Base-by-base conservation (phyloP, 2,329 filamentous ascomycete species). In the Pochonia chlamydosporia region DNA sequence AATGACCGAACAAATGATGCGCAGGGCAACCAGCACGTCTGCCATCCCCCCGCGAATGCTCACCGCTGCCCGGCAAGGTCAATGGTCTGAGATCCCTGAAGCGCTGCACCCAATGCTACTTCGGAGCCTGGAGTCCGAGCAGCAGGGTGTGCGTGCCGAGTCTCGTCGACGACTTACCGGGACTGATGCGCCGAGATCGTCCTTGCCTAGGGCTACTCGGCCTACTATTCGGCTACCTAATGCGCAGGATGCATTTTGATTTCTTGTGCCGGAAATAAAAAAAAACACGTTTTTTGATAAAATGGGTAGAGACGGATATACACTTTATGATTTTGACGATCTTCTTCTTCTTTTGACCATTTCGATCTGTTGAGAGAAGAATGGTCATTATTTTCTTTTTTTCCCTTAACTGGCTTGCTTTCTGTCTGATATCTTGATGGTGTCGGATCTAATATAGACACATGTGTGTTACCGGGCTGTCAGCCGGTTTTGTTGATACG, bases 81-180 rank as follows among this genome's bases (percentile, higher is more conserved):
- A 72, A 51, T 84, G 79, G 80, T 62, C 73, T 33, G 74, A 79
- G 21, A 74, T 83, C 11, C 80, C 80, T 14, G 74, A 76, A 37
- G 73, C 73, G 40, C 65, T 82, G 31, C 78, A 76, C 51, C 69
- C 70, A 42, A 66, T 78, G 52, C 69, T 82, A 31, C 69, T 76
- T 23, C 68, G 69, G 20, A 69, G 69, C 8, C 58, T 80, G 14
- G 68, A 70, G 35, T 60, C 60, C 8, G 71, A 73, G 50, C 56
- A 55, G 39, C 52, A 54, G 13, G 23, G 23, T 4, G 10, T 10
- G 33, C 40, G 35, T 31, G 18, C 40, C 40, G 45, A 50, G 14
- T 43, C 48, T 26, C 52, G 39, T 13, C 24, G 37, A 33, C 26
- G 20, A 7, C 9, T 40, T 11, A 21, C 26, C 44, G 47, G 5